A percentile compares a stretch with the other conserved stretches of the same genome.
These are phyloP conservation scores for Neurospora sublineolata DNA, from an alignment of 495 filamentous ascomycete species.

Conservation along the genomic window DNA sequence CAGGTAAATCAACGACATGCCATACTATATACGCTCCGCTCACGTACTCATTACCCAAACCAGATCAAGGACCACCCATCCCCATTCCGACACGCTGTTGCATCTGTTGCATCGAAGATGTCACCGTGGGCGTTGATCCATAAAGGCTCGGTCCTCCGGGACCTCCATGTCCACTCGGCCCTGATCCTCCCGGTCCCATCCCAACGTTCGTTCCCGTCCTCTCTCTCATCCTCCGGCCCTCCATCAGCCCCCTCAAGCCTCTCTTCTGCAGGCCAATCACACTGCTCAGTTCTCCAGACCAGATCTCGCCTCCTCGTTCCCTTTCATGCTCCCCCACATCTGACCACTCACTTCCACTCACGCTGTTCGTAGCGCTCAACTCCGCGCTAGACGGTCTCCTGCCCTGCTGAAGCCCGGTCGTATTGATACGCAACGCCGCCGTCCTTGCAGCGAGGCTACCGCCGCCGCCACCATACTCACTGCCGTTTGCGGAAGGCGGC, in stretches of 20 bases:
- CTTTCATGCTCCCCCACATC: constrained; percentile 30
- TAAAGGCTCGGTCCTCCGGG: background rate
- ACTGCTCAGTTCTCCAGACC: constrained; percentile 74
- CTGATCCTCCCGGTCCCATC: background rate
- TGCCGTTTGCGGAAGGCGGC: constrained; percentile 18
- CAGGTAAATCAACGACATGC: background rate
- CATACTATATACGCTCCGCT: background rate
- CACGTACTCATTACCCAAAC: background rate
- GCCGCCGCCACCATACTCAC: constrained; percentile 4
- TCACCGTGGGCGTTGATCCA: background rate
- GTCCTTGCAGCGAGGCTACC: constrained; percentile 4
- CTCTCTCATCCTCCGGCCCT: constrained; percentile 78
- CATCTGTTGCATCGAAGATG: background rate
- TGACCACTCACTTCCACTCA: constrained; percentile 37
- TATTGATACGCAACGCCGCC: constrained; percentile 29
- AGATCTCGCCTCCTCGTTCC: constrained; percentile 44
- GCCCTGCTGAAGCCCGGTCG: constrained; percentile 19
- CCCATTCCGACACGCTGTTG: background rate
- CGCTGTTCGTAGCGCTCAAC: constrained; percentile 36
- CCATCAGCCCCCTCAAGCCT: constrained; percentile 86
- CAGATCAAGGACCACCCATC: background rate
- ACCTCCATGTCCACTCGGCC: background rate
- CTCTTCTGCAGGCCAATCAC: constrained; percentile 96
- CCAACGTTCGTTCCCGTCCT: constrained; percentile 28
- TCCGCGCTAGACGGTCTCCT: constrained; percentile 32